Conservation (phyloP, 2,329 filamentous ascomycete genomes). For the Graphiopsis chlorocephala region DNA sequence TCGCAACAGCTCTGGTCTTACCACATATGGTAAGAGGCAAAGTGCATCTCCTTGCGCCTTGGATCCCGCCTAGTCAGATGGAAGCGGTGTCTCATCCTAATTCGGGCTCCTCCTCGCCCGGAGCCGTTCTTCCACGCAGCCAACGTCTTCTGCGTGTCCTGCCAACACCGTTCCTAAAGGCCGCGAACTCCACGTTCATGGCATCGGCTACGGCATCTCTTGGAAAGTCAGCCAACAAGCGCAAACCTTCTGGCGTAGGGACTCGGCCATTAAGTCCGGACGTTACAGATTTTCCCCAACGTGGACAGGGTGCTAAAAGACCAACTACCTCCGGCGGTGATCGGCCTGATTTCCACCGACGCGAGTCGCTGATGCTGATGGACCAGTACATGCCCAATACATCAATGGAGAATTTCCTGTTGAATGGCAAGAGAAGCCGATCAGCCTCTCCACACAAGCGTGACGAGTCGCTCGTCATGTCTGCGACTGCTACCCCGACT, state of each 20-base stretch:
- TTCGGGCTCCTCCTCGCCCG: slow-evolving; percentile 58
- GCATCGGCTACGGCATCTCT: slow-evolving; percentile 59
- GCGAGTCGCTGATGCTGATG: slow-evolving; percentile 50
- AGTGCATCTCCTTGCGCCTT: slow-evolving; percentile 90
- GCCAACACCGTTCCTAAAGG: slow-evolving; percentile 85
- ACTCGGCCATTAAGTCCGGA: slow-evolving; percentile 18
- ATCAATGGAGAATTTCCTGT: slow-evolving; percentile 30
- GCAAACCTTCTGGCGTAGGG: slow-evolving; percentile 19
- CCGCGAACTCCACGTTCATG: slow-evolving; percentile 95
- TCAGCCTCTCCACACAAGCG: slow-evolving; percentile 18
- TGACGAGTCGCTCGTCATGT: slow-evolving; percentile 26
- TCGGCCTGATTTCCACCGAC: slow-evolving; percentile 34
- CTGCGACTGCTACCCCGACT: slow-evolving; percentile 33
- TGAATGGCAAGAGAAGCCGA: slow-evolving; percentile 24
- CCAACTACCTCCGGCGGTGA: slow-evolving; percentile 23
- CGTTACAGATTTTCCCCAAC: slow-evolving; percentile 15
- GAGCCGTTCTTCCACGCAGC: slow-evolving; percentile 83
- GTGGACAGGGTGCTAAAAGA: slow-evolving; percentile 14
- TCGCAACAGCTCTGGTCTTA: slow-evolving; percentile 92
- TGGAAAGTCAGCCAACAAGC: slow-evolving; percentile 31
- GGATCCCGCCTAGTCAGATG: slow-evolving; percentile 95
- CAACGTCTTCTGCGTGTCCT: slow-evolving; percentile 87
- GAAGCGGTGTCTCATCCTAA: slow-evolving; percentile 59
- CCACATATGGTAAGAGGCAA: slow-evolving; percentile 92
- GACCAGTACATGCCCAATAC: slow-evolving; percentile 45